Conservation (phyloP, 2,329 filamentous ascomycete species). For the Cordyceps farinosa region DNA sequence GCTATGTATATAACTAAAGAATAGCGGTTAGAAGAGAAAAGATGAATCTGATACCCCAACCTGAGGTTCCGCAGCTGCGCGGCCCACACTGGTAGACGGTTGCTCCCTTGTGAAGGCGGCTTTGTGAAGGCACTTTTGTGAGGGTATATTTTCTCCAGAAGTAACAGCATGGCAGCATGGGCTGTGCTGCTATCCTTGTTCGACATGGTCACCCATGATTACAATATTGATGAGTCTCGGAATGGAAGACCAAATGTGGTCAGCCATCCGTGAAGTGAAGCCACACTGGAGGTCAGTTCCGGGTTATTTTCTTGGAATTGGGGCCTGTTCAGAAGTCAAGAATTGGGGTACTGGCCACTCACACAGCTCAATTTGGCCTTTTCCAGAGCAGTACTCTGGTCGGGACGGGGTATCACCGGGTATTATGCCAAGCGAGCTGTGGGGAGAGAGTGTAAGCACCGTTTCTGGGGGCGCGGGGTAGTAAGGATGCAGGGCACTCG, state of each 20-base stretch:
- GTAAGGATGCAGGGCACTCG: not conserved
- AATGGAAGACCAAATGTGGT: not conserved
- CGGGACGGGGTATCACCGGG: not conserved
- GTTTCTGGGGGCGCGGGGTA: slow-evolving; percentile 10
- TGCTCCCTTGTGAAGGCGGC: no score
- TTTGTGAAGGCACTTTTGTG: no score
- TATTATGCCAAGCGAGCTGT: not conserved
- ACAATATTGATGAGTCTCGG: not conserved
- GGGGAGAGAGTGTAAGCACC: not conserved
- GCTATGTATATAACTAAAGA: not conserved
- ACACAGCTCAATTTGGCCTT: not conserved
- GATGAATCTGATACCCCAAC: not conserved
- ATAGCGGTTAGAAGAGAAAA: slow-evolving; percentile 7
- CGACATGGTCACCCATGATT: not conserved
- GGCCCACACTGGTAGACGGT: not conserved
- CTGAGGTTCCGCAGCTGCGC: not conserved
- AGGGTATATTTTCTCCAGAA: no score
- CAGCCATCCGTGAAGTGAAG: not conserved
- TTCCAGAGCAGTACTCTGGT: not conserved
- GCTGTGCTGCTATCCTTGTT: not conserved
- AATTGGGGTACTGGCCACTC: not conserved
- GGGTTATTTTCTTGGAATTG: slow-evolving; percentile 10
- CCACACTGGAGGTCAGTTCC: not conserved
- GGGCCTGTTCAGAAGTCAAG: not conserved
- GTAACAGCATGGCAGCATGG: not conserved